Evolutionary conservation across 768 basidiomycete species (phyloP).

Genomic region (Agrocybe pediades): DNA sequence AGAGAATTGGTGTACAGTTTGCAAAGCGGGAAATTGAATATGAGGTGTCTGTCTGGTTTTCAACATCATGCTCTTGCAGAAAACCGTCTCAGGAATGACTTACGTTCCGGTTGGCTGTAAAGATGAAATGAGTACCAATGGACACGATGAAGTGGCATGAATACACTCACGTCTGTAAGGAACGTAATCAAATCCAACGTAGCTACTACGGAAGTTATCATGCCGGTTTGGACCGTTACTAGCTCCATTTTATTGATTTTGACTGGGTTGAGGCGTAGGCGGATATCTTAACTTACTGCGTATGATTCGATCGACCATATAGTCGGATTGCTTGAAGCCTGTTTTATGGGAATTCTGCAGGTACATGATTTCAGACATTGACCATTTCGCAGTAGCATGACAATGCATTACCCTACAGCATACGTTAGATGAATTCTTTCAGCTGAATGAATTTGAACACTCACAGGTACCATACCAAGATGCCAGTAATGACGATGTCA

Average conservation of each 20-base stretch:
- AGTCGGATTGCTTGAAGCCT: slow-evolving; percentile 40
- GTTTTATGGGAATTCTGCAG: slow-evolving; percentile 40
- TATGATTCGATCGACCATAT: slow-evolving; percentile 43
- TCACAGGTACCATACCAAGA: slow-evolving; percentile 45
- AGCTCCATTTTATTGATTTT: not conserved
- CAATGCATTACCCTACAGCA: not conserved
- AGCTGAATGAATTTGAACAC: too few species aligned
- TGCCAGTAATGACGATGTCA: slow-evolving; percentile 42
- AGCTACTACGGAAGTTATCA: slow-evolving; percentile 32
- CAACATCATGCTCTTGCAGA: not conserved
- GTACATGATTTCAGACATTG: too few species aligned
- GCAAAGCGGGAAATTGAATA: slow-evolving; percentile 17
- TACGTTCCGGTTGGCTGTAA: slow-evolving; percentile 16
- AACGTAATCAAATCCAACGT: slow-evolving; percentile 31
- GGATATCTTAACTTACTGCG: slow-evolving; percentile 26
- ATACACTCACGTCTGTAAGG: slow-evolving; percentile 22
- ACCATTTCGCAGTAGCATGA: too few species aligned
- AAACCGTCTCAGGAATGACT: not conserved
- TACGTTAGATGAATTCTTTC: not conserved
- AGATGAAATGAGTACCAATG: not conserved
- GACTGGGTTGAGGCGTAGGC: too few species aligned
- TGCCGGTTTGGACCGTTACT: slow-evolving; percentile 39
- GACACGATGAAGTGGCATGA: not conserved
- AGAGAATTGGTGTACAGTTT: slow-evolving; percentile 18
- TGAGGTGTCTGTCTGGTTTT: slow-evolving; percentile 6